Conservation (phyloP, 2,329 filamentous ascomycete genomes). For the Cryphonectria parasitica region DNA sequence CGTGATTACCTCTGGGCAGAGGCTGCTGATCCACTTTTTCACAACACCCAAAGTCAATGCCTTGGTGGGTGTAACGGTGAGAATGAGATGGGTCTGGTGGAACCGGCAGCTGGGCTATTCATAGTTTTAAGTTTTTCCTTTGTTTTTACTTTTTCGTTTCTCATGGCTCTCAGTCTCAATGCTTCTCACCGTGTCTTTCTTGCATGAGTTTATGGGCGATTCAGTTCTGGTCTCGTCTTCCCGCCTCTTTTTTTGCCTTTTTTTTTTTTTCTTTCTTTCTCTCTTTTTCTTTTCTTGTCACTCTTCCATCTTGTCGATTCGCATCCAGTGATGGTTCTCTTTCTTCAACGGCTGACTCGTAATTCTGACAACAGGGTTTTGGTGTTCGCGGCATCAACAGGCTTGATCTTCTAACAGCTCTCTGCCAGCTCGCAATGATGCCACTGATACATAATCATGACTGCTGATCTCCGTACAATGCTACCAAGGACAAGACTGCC, state of each 20-base stretch:
- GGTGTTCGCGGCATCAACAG: background rate
- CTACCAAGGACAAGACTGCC: background rate
- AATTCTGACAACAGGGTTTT: background rate
- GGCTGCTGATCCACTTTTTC: background rate
- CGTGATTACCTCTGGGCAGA: background rate
- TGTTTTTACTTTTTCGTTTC: background rate
- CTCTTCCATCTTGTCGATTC: too few species aligned
- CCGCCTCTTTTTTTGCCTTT: background rate
- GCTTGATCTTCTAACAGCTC: background rate
- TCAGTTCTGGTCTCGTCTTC: background rate
- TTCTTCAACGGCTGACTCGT: background rate
- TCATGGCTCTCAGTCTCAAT: background rate
- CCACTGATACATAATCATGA: background rate
- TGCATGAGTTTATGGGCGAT: background rate
- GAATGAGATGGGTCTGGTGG: conserved; percentile 2
- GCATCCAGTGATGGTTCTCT: background rate
- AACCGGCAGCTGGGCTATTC: background rate
- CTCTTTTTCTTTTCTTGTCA: background rate
- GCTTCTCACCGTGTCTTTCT: too few species aligned
- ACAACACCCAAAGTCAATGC: background rate
- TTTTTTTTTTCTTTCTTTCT: background rate
- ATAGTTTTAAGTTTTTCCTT: background rate
- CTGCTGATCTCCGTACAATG: background rate
- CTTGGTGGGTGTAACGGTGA: background rate
- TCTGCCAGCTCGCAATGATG: background rate